phyloP scores from a whole-genome alignment of 1,284 basidiomycete species.

The Cryptococcus hybrid region DNA sequence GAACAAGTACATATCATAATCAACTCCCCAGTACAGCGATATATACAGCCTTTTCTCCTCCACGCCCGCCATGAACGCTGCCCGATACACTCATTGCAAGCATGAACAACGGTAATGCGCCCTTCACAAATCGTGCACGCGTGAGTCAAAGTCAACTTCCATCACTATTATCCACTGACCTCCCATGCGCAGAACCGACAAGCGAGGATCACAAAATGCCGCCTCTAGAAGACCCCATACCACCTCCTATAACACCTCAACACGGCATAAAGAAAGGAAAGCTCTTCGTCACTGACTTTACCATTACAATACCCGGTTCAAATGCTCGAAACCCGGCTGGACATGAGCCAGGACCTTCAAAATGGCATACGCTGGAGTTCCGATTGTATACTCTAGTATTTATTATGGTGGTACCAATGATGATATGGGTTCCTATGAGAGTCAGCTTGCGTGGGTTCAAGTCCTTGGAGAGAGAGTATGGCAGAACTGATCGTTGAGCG shows the following conservation, averaged over 20 bases:
- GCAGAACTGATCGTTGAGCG: neutral
- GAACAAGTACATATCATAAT: no score
- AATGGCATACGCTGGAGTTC: constrained; percentile 86
- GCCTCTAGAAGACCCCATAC: neutral
- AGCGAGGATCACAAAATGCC: neutral
- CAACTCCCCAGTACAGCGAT: no score
- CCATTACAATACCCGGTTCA: constrained; percentile 29
- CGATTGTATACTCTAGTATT: constrained; percentile 69
- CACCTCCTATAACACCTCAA: neutral
- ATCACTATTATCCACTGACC: neutral
- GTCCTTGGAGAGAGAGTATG: neutral
- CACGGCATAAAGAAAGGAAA: neutral
- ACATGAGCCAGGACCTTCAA: constrained; percentile 20
- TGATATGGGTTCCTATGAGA: constrained; percentile 76
- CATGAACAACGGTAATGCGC: neutral
- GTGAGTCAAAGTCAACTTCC: neutral
- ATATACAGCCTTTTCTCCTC: no score
- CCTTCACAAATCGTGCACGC: neutral
- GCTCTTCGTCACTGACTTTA: constrained; percentile 33
- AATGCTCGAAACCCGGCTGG: constrained; percentile 2
- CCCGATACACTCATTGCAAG: neutral
- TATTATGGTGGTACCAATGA: constrained; percentile 64
- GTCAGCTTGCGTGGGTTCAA: constrained; percentile 66
- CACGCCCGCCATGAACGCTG: neutral
- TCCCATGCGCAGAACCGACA: neutral